Evolutionary conservation across 371 early-diverging fungal genomes (phyloP), one percentile per base, ranked within the genome.

Genomic region (Circinella minor): DNA sequence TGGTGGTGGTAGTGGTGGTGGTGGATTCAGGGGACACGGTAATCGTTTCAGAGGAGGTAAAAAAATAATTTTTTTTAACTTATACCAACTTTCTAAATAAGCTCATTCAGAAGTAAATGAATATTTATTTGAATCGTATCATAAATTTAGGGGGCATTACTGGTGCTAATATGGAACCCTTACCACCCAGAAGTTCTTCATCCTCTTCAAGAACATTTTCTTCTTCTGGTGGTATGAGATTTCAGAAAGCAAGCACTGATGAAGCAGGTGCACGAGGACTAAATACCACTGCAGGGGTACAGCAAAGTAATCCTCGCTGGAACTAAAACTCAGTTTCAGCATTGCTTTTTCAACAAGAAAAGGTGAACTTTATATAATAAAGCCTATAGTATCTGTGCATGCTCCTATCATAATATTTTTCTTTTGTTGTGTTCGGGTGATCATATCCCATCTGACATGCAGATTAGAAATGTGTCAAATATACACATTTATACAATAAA

Each of bases 211-310:
- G 67, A 57, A 15, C 60, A n/a, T 67, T 60, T 20, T 60, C 38
- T 60, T 18, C 27, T 47, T 55, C 70, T 61, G 43, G 43, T 43
- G 11, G 11, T 43, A 72, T 76, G 47, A 54, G 70, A 11, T 81
- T 81, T 67, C 81, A 78, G 70, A 73, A 71, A 67, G 70, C 81
- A 17, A 73, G 64, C 11, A 69, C 76, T 10, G 76, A 65, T 34
- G 68, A 68, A 46, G 75, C 75, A 38, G 75, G 75, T 63, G 75
- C 75, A 27, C 71, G 71, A n/a, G 78, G 77, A 20, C 68, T 81
- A 13, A 68, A 71, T 18, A 73, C 78, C n/a, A 61, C 61, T 65
- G 46, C 65, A 65, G 55, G 46, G 54, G 36, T 46, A 36, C 48
- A 57, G 59, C 67, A 67, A 18, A 15, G 39, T 39, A 27, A 14